Conservation (phyloP, 2,329 filamentous ascomycete genomes). For the Emmonsiellopsis sp. region DNA sequence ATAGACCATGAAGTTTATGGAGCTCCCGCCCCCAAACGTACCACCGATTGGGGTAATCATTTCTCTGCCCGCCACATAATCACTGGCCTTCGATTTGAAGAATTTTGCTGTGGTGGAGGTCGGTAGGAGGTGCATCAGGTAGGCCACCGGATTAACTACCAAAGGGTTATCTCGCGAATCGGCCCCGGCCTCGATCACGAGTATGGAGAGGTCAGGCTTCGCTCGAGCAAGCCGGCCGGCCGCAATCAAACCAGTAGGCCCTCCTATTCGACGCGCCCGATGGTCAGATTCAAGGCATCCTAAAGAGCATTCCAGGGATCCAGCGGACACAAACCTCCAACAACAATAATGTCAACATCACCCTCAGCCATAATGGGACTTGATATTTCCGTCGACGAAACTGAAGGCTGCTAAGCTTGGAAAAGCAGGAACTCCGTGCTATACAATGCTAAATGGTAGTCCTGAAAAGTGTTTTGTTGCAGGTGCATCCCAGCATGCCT, state of each 20-base stretch:
- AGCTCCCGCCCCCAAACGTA: slow-evolving; percentile 54
- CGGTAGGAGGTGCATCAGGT: slow-evolving; percentile 38
- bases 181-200: slow-evolving; percentile 45
- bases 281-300: not conserved
- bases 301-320: not conserved
- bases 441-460: too few relatives aligned
- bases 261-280: slow-evolving; percentile 23
- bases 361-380: not conserved
- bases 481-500: too few relatives aligned
- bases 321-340: not conserved
- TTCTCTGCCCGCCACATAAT: slow-evolving; percentile 18
- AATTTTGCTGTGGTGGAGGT: slow-evolving; percentile 43
- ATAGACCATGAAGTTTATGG: slow-evolving; percentile 50
- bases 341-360: slow-evolving; percentile 1
- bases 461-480: too few relatives aligned
- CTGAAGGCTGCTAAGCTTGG: too few relatives aligned
- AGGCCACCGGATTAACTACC: slow-evolving; percentile 45
- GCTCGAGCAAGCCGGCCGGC: slow-evolving; percentile 43
- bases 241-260: slow-evolving; percentile 41
- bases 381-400: not conserved
- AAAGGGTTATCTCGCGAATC: slow-evolving; percentile 44
- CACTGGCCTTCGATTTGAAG: slow-evolving; percentile 40
- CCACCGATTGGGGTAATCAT: slow-evolving; percentile 35
- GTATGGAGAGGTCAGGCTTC: slow-evolving; percentile 39
- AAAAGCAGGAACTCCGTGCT: not conserved